A percentile compares a stretch with the other conserved stretches of the same genome.
Conservation (phyloP, 306 rosid genomes). For the Castanea sativa region DNA sequence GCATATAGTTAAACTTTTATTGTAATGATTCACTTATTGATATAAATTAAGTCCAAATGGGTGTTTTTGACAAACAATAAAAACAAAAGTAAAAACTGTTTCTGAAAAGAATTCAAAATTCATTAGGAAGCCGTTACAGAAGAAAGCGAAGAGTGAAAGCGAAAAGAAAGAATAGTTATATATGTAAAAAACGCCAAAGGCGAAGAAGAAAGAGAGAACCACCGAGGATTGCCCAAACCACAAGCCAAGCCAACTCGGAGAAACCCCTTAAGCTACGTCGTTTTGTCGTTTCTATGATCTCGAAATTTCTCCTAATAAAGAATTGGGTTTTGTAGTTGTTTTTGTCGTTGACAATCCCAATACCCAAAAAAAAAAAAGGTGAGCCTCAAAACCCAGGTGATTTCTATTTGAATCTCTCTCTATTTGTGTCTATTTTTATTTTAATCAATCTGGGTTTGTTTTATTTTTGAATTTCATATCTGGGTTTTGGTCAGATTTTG, state of each 20-base stretch:
- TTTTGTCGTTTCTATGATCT: conserved; percentile 22
- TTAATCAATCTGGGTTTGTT: not conserved
- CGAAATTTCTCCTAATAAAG: not conserved
- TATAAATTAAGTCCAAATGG: too few relatives aligned
- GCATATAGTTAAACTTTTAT: too few relatives aligned
- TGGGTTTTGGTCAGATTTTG: too few relatives aligned
- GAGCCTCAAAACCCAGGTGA: conserved; percentile 5
- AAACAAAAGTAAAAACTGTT: not conserved
- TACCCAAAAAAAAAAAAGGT: not conserved
- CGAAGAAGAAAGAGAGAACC: too few relatives aligned
- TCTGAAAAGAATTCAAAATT: not conserved
- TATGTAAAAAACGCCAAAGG: conserved; percentile 1
- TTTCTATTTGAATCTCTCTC: not conserved
- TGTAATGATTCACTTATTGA: too few relatives aligned
- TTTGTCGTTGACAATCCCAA: not conserved
- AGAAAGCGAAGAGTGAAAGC: conserved; percentile 15
- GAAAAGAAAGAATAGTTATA: not conserved
- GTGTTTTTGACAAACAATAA: not conserved
- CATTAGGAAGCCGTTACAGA: conserved; percentile 16
- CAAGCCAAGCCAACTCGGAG: conserved; percentile 2
- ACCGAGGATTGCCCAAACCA: not conserved
- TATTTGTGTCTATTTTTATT: not conserved
- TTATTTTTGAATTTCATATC: not conserved
- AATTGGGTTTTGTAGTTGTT: not conserved
- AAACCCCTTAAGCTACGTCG: conserved; percentile 20